Evolutionary conservation across 78 protist species (phyloP).

Genomic region (Dictyostelium intermedium): DNA sequence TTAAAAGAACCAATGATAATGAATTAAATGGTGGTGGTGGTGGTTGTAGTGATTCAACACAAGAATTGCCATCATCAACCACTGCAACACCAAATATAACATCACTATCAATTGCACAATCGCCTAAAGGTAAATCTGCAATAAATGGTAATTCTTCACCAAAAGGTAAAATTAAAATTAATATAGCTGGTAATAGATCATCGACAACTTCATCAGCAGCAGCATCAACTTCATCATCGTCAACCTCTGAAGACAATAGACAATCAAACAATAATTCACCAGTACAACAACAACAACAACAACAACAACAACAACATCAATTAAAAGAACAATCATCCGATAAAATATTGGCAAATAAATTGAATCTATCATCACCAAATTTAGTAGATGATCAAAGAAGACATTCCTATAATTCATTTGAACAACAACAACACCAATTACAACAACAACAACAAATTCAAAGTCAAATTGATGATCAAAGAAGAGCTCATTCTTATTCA

Average conservation of each 20-base stretch:
- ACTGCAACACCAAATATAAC: conserved; percentile 27
- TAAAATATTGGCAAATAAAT: neutral
- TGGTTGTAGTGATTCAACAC: neutral
- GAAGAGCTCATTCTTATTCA: conserved; percentile 11
- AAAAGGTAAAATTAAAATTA: conserved; percentile 48
- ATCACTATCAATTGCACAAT: conserved; percentile 31
- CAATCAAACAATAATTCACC: conserved; percentile 31
- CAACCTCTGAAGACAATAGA: neutral
- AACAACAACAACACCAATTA: neutral
- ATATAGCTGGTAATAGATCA: conserved; percentile 37
- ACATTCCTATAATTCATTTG: conserved; percentile 42
- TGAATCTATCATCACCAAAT: neutral
- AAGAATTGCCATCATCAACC: neutral
- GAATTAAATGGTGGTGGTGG: neutral
- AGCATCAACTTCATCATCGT: neutral
- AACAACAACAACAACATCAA: neutral
- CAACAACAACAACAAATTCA: conserved; percentile 25
- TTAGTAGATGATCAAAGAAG: conserved; percentile 42
- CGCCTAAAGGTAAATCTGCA: neutral
- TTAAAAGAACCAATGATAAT: conserved; percentile 1
- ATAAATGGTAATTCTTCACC: conserved; percentile 23
- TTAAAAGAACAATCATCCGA: neutral
- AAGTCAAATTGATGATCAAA: conserved; percentile 19
- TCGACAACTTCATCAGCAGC: neutral
- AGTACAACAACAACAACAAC: conserved; percentile 31